Evolutionary conservation across 2,329 filamentous ascomycete species (phyloP), one percentile per base, ranked within the genome.

Genomic region (Phymatotrichopsis omnivora): DNA sequence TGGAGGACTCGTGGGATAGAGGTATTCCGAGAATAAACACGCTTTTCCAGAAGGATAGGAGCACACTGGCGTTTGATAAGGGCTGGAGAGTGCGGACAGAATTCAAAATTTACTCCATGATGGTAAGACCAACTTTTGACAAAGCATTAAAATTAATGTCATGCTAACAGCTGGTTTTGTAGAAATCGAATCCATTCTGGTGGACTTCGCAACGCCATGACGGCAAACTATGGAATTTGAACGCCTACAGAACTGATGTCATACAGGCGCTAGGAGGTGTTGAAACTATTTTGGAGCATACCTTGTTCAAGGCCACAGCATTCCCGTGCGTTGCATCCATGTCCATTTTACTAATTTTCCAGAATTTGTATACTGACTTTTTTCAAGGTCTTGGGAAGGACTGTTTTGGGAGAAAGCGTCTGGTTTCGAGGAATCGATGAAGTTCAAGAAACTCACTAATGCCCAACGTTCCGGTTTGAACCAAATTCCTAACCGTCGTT

Each of bases 381-480:
- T 2, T n/a, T n/a, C n/a, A n/a, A n/a, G n/a, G n/a, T 91, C 82
- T 0, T 98, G 91, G 91, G 91, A 98, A 64, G 91, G 91, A 55
- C 71, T 94, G 3, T 95, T 94, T 61, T 94, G 87, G 83, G 81
- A 85, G 59, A 74, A 77, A 49, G 80, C 78, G 11, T 68, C 62
- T 30, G 58, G 58, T 49, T 60, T 61, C 39, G 57, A 65, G 61
- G 57, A 61, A 58, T 68, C 3, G 0, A 96, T 98, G 91, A 94
- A 96, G 56, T 98, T 95, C 73, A 98, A 98, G 68, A 98, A 98
- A 65, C 70, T 98, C 49, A 98, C 91, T 0, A 98, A 98, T 59
- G 91, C 91, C 1, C 91, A 98, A 64, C 75, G 91, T 58, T 93
- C 85, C 16, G 91, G 91, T 85, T 66, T 98, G 23, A 96, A 95